Evolutionary conservation across 352 stramenopile genomes (phyloP), one percentile per base, ranked within the genome.

Genomic region (Thalassiosira sp.): DNA sequence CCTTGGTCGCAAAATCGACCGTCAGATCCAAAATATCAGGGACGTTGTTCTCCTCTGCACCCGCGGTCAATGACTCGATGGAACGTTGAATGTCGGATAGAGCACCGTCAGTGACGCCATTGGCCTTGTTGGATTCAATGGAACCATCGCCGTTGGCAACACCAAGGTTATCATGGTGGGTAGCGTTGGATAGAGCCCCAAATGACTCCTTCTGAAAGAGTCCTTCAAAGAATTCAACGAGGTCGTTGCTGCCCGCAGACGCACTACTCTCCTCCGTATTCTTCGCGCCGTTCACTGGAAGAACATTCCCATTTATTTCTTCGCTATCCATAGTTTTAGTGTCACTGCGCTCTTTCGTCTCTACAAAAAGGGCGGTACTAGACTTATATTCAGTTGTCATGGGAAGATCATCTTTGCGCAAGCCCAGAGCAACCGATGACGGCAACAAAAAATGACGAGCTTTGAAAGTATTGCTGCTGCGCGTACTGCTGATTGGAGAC

Each of bases 51-150:
- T 63, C 28, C 24, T 49, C 31, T 35, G 60, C 59, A 35, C 54
- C 46, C 18, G 28, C 72, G 24, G 56, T 67, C 16, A 80, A 59
- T 15, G 63, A 75, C 49, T 80, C 37, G 43, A 80, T 71, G 37
- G 72, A 80, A n/a, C 72, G 62, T 58, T 80, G 64, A 49, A 80
- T 80, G 28, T 80, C 72, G 0, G 46, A 58, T n/a, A 79, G 24
- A 20, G 59, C 52, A 59, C 28, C 63, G 40, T 60, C 52, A 35
- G 18, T 56, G 28, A 56, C 62, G 25, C 53, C 65, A 54, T 20
- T 67, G 40, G 15, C 33, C n/a, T 63, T 11, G 25, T 20, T 25
- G 15, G 25, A 18, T 16, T 8, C 43, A 42, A 28, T 27, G 18
- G 28, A 3, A 28, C 18, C n/a, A 11, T 37, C 43, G 18, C 52